Percentiles rank a stretch among this genome's conserved stretches.
These are phyloP conservation scores for Plasmodium berghei DNA, from an alignment of 169 alveolate species.

Conservation along the genomic window DNA sequence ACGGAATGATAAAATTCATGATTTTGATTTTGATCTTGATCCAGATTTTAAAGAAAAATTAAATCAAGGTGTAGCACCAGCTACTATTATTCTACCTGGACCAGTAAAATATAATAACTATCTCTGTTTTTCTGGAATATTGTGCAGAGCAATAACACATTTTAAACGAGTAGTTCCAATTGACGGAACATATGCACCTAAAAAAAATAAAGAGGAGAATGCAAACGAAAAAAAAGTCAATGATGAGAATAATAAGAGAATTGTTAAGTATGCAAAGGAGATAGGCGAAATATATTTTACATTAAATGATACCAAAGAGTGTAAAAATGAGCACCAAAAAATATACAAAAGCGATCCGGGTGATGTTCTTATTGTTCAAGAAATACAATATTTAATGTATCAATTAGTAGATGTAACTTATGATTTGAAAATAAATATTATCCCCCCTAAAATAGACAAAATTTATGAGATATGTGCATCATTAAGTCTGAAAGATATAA, in stretches of 20 bases:
- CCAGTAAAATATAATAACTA: constrained; percentile 39
- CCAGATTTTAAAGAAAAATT: constrained; percentile 18
- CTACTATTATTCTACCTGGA: constrained; percentile 49
- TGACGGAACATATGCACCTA: not conserved
- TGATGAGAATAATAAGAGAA: not conserved
- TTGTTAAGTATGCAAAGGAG: not conserved
- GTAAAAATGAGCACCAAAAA: constrained; percentile 42
- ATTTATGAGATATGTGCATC: constrained; percentile 65
- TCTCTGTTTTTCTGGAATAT: constrained; percentile 51
- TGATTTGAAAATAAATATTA: constrained; percentile 29
- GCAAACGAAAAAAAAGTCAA: not conserved
- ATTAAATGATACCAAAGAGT: constrained; percentile 67
- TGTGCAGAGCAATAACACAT: constrained; percentile 24
- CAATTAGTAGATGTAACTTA: constrained; percentile 48
- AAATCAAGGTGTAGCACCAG: constrained; percentile 27
- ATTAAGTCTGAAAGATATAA: constrained; percentile 15
- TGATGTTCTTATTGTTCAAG: constrained; percentile 27
- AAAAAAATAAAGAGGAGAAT: not conserved
- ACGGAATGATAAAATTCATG: not conserved
- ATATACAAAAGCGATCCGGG: constrained; percentile 27
- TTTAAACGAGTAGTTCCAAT: constrained; percentile 9
- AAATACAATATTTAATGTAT: constrained; percentile 22
- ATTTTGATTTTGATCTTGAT: constrained; percentile 18
- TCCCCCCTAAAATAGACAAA: constrained; percentile 32
- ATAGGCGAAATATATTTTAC: constrained; percentile 20